Evolutionary conservation across 345 rosid species (phyloP).

Genomic region (Eucalyptus cladocalyx): DNA sequence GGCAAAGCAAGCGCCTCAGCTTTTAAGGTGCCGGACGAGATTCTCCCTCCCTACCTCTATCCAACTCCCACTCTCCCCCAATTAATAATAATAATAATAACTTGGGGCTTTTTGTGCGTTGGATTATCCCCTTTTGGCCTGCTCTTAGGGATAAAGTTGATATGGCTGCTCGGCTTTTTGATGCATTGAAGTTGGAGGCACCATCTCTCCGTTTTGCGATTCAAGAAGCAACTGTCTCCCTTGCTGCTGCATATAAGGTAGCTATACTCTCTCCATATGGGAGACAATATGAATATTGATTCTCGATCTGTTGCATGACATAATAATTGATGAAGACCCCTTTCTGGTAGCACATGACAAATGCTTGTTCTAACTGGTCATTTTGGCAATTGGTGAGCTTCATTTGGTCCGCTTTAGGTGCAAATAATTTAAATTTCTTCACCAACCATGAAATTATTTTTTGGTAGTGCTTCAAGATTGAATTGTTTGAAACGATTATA

Average conservation of each 20-base stretch:
- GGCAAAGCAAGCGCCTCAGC: constrained; percentile 79
- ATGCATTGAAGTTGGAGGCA: constrained; percentile 65
- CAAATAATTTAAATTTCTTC: too few relatives aligned
- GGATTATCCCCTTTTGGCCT: neutral
- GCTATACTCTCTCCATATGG: neutral
- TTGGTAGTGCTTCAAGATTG: neutral
- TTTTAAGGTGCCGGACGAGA: constrained; percentile 43
- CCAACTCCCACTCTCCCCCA: neutral
- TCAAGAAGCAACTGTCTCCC: constrained; percentile 75
- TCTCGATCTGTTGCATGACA: neutral
- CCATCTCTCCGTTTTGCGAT: constrained; percentile 55
- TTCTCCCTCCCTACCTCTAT: too few relatives aligned
- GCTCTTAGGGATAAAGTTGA: constrained; percentile 69
- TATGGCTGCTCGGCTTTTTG: constrained; percentile 66
- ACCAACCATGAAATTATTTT: too few relatives aligned
- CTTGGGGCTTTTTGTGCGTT: accelerated
- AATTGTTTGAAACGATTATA: too few relatives aligned
- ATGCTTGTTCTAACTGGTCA: neutral
- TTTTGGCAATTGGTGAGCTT: neutral
- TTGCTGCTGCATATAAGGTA: constrained; percentile 83
- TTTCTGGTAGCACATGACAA: neutral
- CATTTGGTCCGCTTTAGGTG: neutral
- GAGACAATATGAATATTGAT: neutral
- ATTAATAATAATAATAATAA: neutral
- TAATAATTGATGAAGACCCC: neutral